phyloP scores from a whole-genome alignment of 176 grass and related monocot species.

The Puya raimondii region DNA sequence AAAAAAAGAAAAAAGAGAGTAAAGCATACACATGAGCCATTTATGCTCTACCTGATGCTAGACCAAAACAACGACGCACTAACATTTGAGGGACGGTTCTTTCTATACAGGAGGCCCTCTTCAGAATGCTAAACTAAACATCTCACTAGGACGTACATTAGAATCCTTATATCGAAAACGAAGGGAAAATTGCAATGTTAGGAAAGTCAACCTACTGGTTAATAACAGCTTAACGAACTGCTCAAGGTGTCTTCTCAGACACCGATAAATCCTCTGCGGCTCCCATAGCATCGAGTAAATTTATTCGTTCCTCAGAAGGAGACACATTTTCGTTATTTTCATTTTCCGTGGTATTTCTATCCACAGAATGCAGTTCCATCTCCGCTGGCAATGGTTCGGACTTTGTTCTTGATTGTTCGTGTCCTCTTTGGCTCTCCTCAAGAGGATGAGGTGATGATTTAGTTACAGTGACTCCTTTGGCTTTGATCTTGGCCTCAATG shows the following conservation, averaged over 20 bases:
- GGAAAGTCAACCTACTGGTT: background rate
- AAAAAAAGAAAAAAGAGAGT: background rate
- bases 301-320: background rate
- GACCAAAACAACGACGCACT: background rate
- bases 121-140: slow-evolving; percentile 2
- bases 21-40: background rate
- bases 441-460: slow-evolving; percentile 24
- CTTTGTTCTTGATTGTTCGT: background rate
- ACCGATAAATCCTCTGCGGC: background rate
- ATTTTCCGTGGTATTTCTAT: background rate
- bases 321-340: background rate
- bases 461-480: slow-evolving; percentile 52
- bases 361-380: slow-evolving; percentile 24
- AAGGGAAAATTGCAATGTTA: background rate
- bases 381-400: slow-evolving; percentile 17
- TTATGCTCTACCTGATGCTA: background rate
- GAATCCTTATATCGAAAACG: background rate
- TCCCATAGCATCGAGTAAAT: background rate
- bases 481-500: slow-evolving; percentile 71
- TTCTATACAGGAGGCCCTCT: slow-evolving; percentile 1
- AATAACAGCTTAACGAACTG: background rate
- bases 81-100: background rate
- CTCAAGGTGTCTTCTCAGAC: background rate
- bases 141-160: background rate
- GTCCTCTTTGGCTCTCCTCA: slow-evolving; percentile 28